phyloP scores from a whole-genome alignment of 139 green algal species.

The Raphidocelis subcapitata region DNA sequence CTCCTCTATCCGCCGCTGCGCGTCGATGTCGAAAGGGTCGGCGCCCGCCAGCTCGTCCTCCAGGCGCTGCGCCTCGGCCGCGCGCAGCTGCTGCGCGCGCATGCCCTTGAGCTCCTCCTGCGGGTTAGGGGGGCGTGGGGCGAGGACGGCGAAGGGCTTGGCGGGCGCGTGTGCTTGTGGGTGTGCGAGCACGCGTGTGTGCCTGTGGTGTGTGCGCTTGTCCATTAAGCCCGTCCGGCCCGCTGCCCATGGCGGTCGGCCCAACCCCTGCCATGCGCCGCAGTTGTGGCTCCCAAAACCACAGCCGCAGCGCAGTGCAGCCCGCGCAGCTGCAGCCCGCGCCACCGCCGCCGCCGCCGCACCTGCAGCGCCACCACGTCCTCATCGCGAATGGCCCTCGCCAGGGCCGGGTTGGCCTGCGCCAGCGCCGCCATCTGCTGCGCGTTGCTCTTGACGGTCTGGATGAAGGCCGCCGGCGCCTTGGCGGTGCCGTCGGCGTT shows the following conservation, averaged over 20 bases:
- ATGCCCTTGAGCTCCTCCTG: conserved; percentile 14
- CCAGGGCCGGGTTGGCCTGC: conserved; percentile 15
- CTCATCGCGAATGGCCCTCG: conserved; percentile 31
- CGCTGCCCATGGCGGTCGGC: too few species aligned
- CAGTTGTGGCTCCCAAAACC: too few species aligned
- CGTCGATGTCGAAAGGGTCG: conserved; percentile 90
- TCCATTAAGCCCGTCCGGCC: too few species aligned
- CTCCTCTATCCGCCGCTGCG: conserved; percentile 87
- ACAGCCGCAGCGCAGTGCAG: too few species aligned
- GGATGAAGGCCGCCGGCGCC: conserved; percentile 32
- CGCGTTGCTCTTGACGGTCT: conserved; percentile 14
- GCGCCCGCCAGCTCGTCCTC: conserved; percentile 55
- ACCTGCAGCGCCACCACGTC: conserved; percentile 42
- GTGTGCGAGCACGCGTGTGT: too few species aligned
- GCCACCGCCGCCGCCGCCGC: not conserved
- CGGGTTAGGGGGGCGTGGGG: not conserved
- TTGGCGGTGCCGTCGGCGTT: conserved; percentile 33
- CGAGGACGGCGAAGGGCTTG: too few species aligned
- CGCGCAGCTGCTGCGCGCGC: conserved; percentile 25
- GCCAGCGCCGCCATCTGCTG: conserved; percentile 3
- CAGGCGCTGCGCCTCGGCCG: conserved; percentile 21
- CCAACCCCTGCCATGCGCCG: too few species aligned
- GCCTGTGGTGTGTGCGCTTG: too few species aligned
- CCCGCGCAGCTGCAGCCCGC: too few species aligned
- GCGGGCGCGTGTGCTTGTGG: too few species aligned